Conservation (phyloP, 495 filamentous ascomycete genomes). For the Rusavskia elegans region DNA sequence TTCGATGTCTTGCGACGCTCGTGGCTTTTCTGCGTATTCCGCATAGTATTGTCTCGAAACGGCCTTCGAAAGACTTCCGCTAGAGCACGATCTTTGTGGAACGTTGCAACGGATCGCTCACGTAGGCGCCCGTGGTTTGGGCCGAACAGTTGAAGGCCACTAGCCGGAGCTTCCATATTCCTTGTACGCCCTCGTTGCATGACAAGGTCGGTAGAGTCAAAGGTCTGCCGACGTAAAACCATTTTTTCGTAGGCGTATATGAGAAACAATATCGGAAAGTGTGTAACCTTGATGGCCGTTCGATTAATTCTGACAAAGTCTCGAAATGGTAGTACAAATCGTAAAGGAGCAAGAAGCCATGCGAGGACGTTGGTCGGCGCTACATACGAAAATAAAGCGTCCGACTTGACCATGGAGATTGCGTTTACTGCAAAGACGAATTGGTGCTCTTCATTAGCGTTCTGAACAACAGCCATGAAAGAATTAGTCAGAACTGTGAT, state of each 20-base stretch:
- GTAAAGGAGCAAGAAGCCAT: slow-evolving; percentile 67
- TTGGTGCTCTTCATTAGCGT: slow-evolving; percentile 84
- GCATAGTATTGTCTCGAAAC: slow-evolving; percentile 28
- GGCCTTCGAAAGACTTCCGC: slow-evolving; percentile 76
- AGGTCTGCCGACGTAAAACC: slow-evolving; percentile 49
- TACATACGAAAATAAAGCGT: slow-evolving; percentile 82
- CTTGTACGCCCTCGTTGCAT: slow-evolving; percentile 27
- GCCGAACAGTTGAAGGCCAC: slow-evolving; percentile 43
- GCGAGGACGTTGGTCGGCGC: slow-evolving; percentile 78
- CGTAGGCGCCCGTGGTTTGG: slow-evolving; percentile 44
- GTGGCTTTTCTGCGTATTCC: slow-evolving; percentile 31
- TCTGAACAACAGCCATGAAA: slow-evolving; percentile 85
- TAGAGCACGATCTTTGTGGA: slow-evolving; percentile 77
- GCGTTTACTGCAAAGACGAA: slow-evolving; percentile 90
- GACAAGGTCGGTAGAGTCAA: slow-evolving; percentile 60
- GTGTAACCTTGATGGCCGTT: slow-evolving; percentile 74
- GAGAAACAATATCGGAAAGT: slow-evolving; percentile 68
- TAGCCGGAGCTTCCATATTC: slow-evolving; percentile 33
- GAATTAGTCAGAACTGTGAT: slow-evolving; percentile 88
- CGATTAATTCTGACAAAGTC: slow-evolving; percentile 70
- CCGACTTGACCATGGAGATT: slow-evolving; percentile 91
- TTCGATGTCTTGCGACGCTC: slow-evolving; percentile 53
- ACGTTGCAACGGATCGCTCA: slow-evolving; percentile 69
- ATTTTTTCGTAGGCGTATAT: slow-evolving; percentile 79
- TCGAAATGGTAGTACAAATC: slow-evolving; percentile 62